Evolutionary conservation across 1,284 basidiomycete species (phyloP), one percentile per base, ranked within the genome.

Genomic region (Caloboletus inedulis): DNA sequence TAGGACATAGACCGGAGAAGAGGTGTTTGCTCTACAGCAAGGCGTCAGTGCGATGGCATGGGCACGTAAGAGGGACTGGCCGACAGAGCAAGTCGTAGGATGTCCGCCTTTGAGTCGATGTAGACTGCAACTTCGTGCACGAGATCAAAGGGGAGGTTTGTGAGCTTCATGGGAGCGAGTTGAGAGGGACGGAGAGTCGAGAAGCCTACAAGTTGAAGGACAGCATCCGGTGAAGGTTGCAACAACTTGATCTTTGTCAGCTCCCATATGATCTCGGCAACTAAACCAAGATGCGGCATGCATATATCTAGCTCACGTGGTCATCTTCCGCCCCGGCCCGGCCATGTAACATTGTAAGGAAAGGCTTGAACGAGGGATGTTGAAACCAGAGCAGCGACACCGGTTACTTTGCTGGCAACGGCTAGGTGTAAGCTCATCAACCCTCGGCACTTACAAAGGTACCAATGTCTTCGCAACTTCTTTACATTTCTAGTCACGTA

Each of bases 111-210:
- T 25, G 73, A 74, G 34, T 78, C 70, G 40, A 87, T 69, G 60
- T 76, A 76, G 21, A 66, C 65, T 2, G 83, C 79, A 51, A 88
- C 77, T 62, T 87, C 84, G 37, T 86, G 74, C 36, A 88, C 72
- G 41, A 89, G 64, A 65, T 89, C 86, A 33, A 74, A 75, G 0
- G 85, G 85, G 16, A 81, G 60, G n/a, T 49, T 53, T 18, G 60
- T 50, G 43, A 73, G 47, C 9, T 50, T 49, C 65, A 61, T 66
- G 43, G 46, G 33, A 37, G 25, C 1, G 29, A 34, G 8, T 13
- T 21, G 31, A 10, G n/a, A n/a, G 3, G 10, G 5, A 29, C n/a
- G n/a, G 34, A 47, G 37, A 13, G 44, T 21, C 37, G 29, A 8
- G 29, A 6, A 25, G 1, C 5, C 36, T 14, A 21, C n/a, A n/a